Base-by-base conservation (phyloP, 495 filamentous ascomycete genomes). In the Astrothelium macrocarpum region DNA sequence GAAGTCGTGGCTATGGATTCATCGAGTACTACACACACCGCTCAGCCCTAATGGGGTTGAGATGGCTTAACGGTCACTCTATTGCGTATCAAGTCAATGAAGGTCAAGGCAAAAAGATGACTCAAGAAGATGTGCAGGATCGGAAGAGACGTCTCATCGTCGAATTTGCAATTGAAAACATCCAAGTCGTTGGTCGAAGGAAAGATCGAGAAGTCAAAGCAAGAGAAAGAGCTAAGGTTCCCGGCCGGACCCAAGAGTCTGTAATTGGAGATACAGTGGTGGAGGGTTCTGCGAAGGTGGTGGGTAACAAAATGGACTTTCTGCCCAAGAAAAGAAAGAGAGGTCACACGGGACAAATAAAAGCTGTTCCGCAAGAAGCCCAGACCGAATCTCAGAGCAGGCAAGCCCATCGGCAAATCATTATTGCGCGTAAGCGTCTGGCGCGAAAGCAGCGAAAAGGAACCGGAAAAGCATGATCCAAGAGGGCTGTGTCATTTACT, bases 141-240 rank as follows among this genome's bases (percentile, higher is more conserved):
- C 81, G 78, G 71, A 89, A 85, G 73, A 89, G 89, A 74, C 79
- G 92, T 16, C 74, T 97, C 59, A 90, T 99, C 73, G 93, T 92
- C 39, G 94, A 99, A 72, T 99, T 99, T 77, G 93, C 94, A 14
- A 96, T 99, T 72, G 94, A 99, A 75, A 99, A 99, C 68, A 91
- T 90, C 5, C 90, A 96, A 69, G 94, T 99, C 3, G 88, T 99
- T 39, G 79, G 81, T 63, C 79, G 94, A 62, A 78, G 94, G 28
- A 84, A 81, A 66, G 89, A 92, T 65, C 78, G 80, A 26, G 87
- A 95, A 71, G 79, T 78, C 59, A 91, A 84, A 72, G 78, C 80
- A 20, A 72, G 81, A 45, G 74, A 80, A 63, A 72, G 75, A 31
- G 74, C 75, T 28, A 73, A 70, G 62, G 56, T 67, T 53, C 62